phyloP scores from a whole-genome alignment of 257 asterid genomes.

The Euphrasia confusa region DNA sequence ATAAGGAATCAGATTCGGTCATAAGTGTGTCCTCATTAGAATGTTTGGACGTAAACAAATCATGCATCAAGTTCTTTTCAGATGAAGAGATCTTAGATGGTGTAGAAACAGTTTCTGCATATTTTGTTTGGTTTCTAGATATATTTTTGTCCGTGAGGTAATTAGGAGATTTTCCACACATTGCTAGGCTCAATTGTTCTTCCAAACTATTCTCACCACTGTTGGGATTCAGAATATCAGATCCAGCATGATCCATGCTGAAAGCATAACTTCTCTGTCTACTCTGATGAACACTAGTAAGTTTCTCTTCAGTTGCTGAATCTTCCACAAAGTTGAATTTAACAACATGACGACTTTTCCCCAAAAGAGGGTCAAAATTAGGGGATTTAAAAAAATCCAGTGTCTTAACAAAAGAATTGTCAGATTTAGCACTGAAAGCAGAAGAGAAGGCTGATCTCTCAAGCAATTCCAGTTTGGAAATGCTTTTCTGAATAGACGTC shows the following conservation, averaged over 20 bases:
- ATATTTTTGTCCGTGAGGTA: conserved; percentile 24
- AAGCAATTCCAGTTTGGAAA: conserved; percentile 64
- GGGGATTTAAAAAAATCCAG: conserved; percentile 48
- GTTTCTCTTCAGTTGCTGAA: conserved; percentile 32
- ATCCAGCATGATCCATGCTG: conserved; percentile 22
- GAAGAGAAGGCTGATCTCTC: conserved; percentile 60
- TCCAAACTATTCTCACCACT: conserved; percentile 33
- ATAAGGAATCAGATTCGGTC: conserved; percentile 42
- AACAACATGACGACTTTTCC: conserved; percentile 15
- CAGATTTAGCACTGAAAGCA: conserved; percentile 48
- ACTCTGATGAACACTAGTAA: conserved; percentile 26
- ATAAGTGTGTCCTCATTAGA: conserved; percentile 32
- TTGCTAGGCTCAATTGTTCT: conserved; percentile 28
- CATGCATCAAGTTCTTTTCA: conserved; percentile 32
- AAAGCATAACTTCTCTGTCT: conserved; percentile 30
- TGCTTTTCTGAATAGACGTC: conserved; percentile 69
- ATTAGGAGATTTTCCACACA: conserved; percentile 29
- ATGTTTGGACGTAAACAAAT: conserved; percentile 31
- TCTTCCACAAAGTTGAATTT: conserved; percentile 25
- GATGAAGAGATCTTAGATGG: conserved; percentile 42
- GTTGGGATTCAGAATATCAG: conserved; percentile 25
- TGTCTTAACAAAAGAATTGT: conserved; percentile 38
- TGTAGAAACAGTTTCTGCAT: conserved; percentile 33
- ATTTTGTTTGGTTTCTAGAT: conserved; percentile 25
- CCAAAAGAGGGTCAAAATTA: conserved; percentile 32